These are phyloP conservation scores for Pleurotus giganteus DNA, from an alignment of 768 basidiomycete genomes.

Conservation along the genomic window DNA sequence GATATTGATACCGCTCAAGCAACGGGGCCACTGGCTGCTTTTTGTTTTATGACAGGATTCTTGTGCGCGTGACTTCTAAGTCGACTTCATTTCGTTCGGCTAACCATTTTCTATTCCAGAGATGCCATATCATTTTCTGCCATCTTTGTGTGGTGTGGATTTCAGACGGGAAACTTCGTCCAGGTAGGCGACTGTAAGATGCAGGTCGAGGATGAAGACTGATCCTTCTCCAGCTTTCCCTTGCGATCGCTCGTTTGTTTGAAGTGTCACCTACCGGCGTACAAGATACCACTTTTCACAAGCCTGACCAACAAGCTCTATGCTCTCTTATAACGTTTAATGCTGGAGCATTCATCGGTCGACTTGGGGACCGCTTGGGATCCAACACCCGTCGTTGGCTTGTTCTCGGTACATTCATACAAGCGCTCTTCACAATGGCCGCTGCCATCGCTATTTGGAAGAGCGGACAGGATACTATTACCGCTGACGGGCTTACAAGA, in stretches of 20 bases:
- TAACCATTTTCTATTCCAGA: constrained; percentile 30
- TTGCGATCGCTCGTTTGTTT: constrained; percentile 81
- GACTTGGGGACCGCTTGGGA: constrained; percentile 78
- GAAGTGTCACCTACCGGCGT: constrained; percentile 37
- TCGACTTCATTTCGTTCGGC: neutral
- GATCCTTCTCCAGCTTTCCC: constrained; percentile 52
- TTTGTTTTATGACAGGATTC: constrained; percentile 80
- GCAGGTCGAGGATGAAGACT: neutral
- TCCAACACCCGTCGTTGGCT: constrained; percentile 77
- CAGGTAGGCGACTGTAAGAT: constrained; percentile 40
- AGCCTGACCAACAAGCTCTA: constrained; percentile 81
- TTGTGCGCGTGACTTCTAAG: constrained; percentile 45
- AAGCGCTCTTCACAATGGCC: constrained; percentile 74
- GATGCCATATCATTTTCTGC: constrained; percentile 76
- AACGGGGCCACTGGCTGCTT: constrained; percentile 55
- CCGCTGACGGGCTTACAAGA: neutral
- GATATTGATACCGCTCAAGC: constrained; percentile 54
- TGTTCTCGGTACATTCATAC: constrained; percentile 64
- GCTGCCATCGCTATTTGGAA: constrained; percentile 72
- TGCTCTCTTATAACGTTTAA: constrained; percentile 74
- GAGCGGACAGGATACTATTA: constrained; percentile 39
- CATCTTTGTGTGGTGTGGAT: constrained; percentile 82
- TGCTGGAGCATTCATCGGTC: constrained; percentile 69
- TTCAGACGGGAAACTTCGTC: constrained; percentile 78
- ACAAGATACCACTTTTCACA: constrained; percentile 66